Percentiles rank a stretch among this genome's conserved stretches.
Conservation (phyloP, 148 eudicot genomes). For the Polygonum aviculare region DNA sequence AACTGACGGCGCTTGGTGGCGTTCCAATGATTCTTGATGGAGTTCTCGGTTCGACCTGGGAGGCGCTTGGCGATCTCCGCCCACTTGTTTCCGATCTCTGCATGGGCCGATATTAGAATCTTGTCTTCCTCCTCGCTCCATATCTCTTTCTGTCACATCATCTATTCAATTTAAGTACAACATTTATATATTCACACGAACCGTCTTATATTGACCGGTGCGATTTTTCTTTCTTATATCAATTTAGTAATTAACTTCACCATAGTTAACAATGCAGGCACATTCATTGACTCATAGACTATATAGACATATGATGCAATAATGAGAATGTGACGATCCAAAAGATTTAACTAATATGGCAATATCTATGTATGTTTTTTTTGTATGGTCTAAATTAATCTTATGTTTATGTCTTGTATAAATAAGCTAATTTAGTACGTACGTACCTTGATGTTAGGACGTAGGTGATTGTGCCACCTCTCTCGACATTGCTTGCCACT, state of each 20-base stretch:
- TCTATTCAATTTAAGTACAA: too few relatives aligned
- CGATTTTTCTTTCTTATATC: too few relatives aligned
- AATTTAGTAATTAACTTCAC: too few relatives aligned
- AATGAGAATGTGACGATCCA: too few relatives aligned
- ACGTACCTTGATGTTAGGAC: conserved; percentile 80
- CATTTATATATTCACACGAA: too few relatives aligned
- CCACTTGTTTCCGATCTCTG: conserved; percentile 82
- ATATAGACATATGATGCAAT: too few relatives aligned
- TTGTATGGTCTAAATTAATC: too few relatives aligned
- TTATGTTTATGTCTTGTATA: background rate
- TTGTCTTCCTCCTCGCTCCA: conserved; percentile 92
- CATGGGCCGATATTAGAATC: conserved; percentile 50
- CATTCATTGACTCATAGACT: too few relatives aligned
- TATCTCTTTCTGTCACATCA: conserved; percentile 46
- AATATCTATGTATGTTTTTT: too few relatives aligned
- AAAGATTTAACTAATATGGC: too few relatives aligned
- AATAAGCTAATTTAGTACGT: background rate
- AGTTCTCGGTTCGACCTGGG: conserved; percentile 75
- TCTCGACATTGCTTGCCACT: conserved; percentile 95
- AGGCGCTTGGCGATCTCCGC: conserved; percentile 75
- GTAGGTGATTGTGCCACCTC: conserved; percentile 95
- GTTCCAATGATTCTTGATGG: conserved; percentile 90
- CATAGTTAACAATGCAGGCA: too few relatives aligned
- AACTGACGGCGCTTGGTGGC: conserved; percentile 81
- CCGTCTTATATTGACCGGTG: too few relatives aligned